Conservation (phyloP, 345 rosid species). For the Garcia nutans region DNA sequence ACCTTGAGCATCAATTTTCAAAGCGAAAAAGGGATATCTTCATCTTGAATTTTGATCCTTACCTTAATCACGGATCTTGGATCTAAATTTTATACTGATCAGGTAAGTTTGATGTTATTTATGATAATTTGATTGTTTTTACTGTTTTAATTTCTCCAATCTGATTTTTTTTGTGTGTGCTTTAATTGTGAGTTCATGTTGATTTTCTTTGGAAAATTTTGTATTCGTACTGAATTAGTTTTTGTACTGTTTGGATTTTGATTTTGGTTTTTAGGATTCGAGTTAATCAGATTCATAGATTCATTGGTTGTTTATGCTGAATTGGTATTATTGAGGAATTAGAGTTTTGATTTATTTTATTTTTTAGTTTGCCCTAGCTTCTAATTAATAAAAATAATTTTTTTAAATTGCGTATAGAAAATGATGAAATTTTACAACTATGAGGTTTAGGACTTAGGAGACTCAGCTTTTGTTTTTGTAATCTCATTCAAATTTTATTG, state of each 20-base stretch:
- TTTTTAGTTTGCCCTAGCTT: neutral
- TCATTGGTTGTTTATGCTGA: neutral
- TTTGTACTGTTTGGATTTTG: neutral
- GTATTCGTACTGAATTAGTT: neutral
- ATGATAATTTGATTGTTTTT: neutral
- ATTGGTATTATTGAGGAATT: neutral
- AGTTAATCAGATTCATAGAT: neutral
- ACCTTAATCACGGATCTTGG: constrained; percentile 16
- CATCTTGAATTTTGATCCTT: neutral
- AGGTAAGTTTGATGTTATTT: constrained; percentile 6
- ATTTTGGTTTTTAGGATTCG: neutral
- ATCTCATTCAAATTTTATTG: neutral
- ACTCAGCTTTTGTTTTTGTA: neutral
- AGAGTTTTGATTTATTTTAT: neutral
- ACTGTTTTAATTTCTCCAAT: neutral
- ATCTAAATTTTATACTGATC: constrained; percentile 2
- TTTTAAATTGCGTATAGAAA: neutral
- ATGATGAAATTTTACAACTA: neutral
- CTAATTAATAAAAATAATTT: neutral
- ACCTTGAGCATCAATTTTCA: neutral
- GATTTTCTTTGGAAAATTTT: neutral
- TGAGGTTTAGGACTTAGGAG: neutral
- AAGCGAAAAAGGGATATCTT: neutral
- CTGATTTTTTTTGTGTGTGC: neutral
- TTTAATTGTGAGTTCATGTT: neutral